Conservation (phyloP, 169 alveolate species). For the Plasmodium sp. region DNA sequence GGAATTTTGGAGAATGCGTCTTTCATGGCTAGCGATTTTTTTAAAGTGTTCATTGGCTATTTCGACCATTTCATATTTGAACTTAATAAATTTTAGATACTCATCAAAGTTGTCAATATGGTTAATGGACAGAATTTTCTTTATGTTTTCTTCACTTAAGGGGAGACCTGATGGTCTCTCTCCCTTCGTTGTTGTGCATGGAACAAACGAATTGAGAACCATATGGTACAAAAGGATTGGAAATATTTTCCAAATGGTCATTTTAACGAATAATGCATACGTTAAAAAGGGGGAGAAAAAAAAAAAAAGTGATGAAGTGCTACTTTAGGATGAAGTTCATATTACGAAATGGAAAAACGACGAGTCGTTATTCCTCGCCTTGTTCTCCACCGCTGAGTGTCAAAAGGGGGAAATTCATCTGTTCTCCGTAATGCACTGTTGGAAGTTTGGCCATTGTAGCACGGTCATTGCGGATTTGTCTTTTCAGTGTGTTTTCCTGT, state of each 20-base stretch:
- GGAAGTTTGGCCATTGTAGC: background rate
- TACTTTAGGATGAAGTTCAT: background rate
- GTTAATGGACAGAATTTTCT: slow-evolving; percentile 3
- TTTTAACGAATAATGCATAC: background rate
- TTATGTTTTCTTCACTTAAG: slow-evolving; percentile 12
- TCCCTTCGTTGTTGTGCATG: background rate
- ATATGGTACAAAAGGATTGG: background rate
- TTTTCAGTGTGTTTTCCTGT: background rate
- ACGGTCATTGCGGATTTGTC: background rate
- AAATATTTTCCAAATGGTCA: background rate
- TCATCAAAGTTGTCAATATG: background rate
- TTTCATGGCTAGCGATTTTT: background rate
- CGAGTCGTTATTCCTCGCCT: background rate
- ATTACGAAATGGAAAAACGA: background rate
- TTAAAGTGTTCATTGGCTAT: background rate
- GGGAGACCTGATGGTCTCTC: background rate
- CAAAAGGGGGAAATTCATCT: background rate
- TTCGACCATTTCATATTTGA: background rate
- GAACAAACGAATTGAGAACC: background rate
- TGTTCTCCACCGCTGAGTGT: background rate
- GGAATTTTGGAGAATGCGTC: background rate
- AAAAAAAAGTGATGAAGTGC: background rate
- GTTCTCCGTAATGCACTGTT: background rate
- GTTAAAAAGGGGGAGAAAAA: background rate
- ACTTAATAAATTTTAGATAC: slow-evolving; percentile 1